Evolutionary conservation across 164 flowering plant genomes (phyloP).

Genomic region (Buxus sempervirens): DNA sequence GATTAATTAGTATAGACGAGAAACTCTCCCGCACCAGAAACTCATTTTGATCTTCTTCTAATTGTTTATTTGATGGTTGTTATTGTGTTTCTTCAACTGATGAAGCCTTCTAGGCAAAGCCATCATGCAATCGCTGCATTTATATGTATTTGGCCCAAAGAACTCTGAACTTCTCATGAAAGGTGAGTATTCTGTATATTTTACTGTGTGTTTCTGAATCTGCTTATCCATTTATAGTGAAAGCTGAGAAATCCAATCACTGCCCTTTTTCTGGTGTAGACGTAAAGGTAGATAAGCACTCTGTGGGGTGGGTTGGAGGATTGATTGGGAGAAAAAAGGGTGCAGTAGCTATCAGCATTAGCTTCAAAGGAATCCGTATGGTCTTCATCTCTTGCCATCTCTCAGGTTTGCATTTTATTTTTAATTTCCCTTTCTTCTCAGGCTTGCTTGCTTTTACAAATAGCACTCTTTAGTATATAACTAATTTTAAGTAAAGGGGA

Average conservation of each 20-base stretch:
- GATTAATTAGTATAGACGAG: too few species aligned
- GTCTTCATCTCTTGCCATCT: constrained; percentile 73
- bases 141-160: constrained; percentile 59
- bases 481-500: too few species aligned
- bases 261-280: constrained; percentile 22
- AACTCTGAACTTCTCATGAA: constrained; percentile 31
- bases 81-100: not conserved
- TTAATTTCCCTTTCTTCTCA: not conserved
- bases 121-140: constrained; percentile 65
- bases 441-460: too few species aligned
- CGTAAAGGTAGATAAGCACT: constrained; percentile 45
- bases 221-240: not conserved
- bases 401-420: constrained; percentile 36
- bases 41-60: too few species aligned
- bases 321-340: constrained; percentile 66
- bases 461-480: too few species aligned
- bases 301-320: constrained; percentile 56
- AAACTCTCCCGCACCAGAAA: too few species aligned
- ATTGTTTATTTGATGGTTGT: not conserved
- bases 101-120: constrained; percentile 56
- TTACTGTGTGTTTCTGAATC: too few species aligned
- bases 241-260: not conserved
- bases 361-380: constrained; percentile 50
- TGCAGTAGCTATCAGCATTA: constrained; percentile 65
- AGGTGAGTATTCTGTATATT: constrained; percentile 28